phyloP scores from a whole-genome alignment of 2,329 filamentous ascomycete species.

The Fragosphaeria purpurea region DNA sequence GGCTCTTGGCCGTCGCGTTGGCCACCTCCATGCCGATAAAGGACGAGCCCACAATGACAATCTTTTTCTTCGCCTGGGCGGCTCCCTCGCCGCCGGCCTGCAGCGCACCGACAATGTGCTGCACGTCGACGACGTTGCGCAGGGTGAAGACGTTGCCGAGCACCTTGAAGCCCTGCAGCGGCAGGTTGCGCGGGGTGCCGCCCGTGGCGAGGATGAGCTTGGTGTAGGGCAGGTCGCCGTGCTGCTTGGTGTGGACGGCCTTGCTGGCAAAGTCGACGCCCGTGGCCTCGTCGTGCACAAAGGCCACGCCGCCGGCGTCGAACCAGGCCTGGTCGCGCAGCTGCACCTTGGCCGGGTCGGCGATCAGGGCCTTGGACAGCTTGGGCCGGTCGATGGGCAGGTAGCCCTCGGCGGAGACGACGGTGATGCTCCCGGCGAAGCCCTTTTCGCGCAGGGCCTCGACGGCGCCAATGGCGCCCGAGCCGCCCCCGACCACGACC shows the following conservation, averaged over 20 bases:
- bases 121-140: slow-evolving; percentile 64
- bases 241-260: slow-evolving; percentile 63
- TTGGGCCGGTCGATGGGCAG: slow-evolving; percentile 89
- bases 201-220: slow-evolving; percentile 90
- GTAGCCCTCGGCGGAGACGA: slow-evolving; percentile 77
- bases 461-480: slow-evolving; percentile 69
- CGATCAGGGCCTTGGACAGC: slow-evolving; percentile 84
- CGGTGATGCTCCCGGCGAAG: slow-evolving; percentile 68
- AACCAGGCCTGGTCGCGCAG: slow-evolving; percentile 73
- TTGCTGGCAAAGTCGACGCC: slow-evolving; percentile 67
- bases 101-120: slow-evolving; percentile 68
- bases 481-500: slow-evolving; percentile 81
- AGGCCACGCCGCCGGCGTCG: slow-evolving; percentile 47
- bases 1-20: slow-evolving; percentile 68
- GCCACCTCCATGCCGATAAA: slow-evolving; percentile 99
- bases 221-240: slow-evolving; percentile 63
- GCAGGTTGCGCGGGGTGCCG: slow-evolving; percentile 64
- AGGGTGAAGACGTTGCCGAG: slow-evolving; percentile 81
- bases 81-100: slow-evolving; percentile 66
- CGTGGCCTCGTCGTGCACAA: slow-evolving; percentile 55
- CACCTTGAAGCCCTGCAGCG: slow-evolving; percentile 76
- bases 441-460: slow-evolving; percentile 76
- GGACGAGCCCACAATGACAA: slow-evolving; percentile 83
- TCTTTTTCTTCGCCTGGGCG: slow-evolving; percentile 57
- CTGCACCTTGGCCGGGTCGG: slow-evolving; percentile 68